phyloP scores from a whole-genome alignment of 2,329 filamentous ascomycete species.

The Capronia coronata region DNA sequence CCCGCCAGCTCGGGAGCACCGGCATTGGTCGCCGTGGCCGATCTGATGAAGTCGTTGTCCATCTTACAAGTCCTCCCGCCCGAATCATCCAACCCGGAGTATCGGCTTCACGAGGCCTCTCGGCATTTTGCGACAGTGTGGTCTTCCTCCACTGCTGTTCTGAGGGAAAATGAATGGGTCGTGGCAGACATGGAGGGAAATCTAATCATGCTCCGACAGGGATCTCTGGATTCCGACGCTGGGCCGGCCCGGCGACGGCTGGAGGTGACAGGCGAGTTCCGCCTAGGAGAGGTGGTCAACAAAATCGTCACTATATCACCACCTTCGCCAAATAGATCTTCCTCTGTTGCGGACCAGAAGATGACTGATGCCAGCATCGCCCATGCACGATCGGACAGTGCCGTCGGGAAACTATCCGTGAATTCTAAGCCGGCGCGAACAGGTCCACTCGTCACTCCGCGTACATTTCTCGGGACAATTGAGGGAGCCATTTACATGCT shows the following conservation, averaged over 20 bases:
- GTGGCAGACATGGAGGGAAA: conserved; percentile 85
- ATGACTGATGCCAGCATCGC: not conserved
- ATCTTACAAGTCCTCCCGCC: conserved; percentile 60
- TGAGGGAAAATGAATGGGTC: conserved; percentile 70
- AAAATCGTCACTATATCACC: conserved; percentile 68
- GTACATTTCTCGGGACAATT: conserved; percentile 82
- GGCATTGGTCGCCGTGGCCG: conserved; percentile 75
- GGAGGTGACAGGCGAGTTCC: conserved; percentile 71
- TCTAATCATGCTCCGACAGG: conserved; percentile 62
- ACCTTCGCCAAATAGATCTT: conserved; percentile 27
- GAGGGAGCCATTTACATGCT: conserved; percentile 87
- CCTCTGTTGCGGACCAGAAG: not conserved
- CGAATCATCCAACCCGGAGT: conserved; percentile 9
- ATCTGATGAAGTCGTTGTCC: conserved; percentile 88
- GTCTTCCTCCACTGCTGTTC: conserved; percentile 68
- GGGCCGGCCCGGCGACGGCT: conserved; percentile 49
- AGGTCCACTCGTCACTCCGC: conserved; percentile 65
- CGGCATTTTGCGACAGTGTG: conserved; percentile 76
- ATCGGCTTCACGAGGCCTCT: conserved; percentile 60
- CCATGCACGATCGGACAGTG: not conserved
- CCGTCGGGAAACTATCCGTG: not conserved
- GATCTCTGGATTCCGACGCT: conserved; percentile 61
- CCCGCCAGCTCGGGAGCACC: conserved; percentile 34
- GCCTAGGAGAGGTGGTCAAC: conserved; percentile 90
- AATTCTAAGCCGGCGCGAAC: conserved; percentile 1